Conservation (phyloP, 2,329 filamentous ascomycete species). For the Pleomassaria siparia region DNA sequence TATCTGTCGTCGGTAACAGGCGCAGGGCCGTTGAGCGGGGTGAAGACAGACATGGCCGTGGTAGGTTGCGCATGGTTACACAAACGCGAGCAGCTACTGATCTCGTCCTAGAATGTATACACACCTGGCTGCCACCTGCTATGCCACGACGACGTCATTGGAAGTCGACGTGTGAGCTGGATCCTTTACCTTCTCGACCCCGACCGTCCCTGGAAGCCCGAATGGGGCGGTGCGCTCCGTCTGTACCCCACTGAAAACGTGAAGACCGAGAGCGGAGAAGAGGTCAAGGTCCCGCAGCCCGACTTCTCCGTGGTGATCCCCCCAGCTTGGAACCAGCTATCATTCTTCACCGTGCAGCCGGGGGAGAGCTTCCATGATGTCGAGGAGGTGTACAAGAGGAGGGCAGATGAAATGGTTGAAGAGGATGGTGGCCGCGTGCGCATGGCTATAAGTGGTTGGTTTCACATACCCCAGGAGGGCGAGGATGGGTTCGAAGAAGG, state of each 20-base stretch:
- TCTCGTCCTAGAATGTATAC: constrained; percentile 70
- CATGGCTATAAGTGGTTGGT: constrained; percentile 99
- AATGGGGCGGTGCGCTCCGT: constrained; percentile 90
- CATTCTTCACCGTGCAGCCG: constrained; percentile 96
- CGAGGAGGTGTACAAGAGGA: constrained; percentile 85
- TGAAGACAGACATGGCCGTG: constrained; percentile 98
- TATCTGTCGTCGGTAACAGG: constrained; percentile 86
- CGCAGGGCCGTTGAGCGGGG: constrained; percentile 82
- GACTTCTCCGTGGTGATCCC: constrained; percentile 82
- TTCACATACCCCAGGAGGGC: constrained; percentile 92
- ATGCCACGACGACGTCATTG: constrained; percentile 98
- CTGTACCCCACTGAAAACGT: constrained; percentile 73
- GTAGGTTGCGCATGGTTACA: constrained; percentile 18
- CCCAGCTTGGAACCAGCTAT: constrained; percentile 94
- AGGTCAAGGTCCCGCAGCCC: constrained; percentile 77
- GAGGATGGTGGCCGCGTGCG: constrained; percentile 75
- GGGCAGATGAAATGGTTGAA: constrained; percentile 62
- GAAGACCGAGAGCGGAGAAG: constrained; percentile 68
- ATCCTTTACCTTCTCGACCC: constrained; percentile 95
- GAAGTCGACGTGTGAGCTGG: constrained; percentile 92
- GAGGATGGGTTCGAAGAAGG: constrained; percentile 90
- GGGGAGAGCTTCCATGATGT: constrained; percentile 99
- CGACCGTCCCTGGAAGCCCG: constrained; percentile 82
- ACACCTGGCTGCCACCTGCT: constrained; percentile 93
- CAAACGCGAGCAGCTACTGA: constrained; percentile 13